Base-by-base conservation (phyloP, 2,329 filamentous ascomycete genomes). In the Zymoseptoria ardabiliae region DNA sequence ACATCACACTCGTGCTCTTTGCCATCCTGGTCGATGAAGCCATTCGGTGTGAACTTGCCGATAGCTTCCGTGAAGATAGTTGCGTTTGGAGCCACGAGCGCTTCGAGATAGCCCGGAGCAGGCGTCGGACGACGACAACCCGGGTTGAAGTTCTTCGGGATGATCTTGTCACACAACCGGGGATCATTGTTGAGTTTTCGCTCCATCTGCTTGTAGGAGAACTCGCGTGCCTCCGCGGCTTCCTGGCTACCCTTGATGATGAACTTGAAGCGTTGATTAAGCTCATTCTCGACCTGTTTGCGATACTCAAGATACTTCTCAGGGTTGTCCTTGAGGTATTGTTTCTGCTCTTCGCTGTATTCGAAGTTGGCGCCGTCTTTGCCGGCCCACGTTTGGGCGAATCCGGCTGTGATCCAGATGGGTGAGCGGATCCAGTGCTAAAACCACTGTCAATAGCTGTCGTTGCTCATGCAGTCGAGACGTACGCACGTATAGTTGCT, bases 251-350 rank as follows among this genome's bases (percentile, higher is more conserved):
- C 77, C 65, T 79, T 81, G 63, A 79, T 71, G 65, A 81, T 81
- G 69, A 82, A 78, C 52, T 78, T 79, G 73, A 82, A 83, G 5
- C 78, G 74, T 52, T 77, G 75, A 60, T 82, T 83, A 17, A 83
- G 72, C 61, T 79, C 77, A 60, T 76, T 75, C 60, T 81, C 78
- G 57, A 80, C 74, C 57, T 76, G 72, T 65, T 78, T 79, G 60
- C 77, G 74, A 62, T 79, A 79, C 61, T 77, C 76, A 28, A 78
- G 71, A 55, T 79, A 78, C 49, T 76, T 75, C 45, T 74, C 68
- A 0, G 77, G 76, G 55, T 79, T 74, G 2, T 76, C 63, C 54
- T 70, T 60, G 4, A 78, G 69, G 59, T 64, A 76, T 11, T 74
- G 62, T 8, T 73, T 65, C 58, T 79, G 77, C 53, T 77, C 73